These are phyloP conservation scores for Tulasnella sp. DNA, from an alignment of 768 basidiomycete genomes.

Conservation along the genomic window DNA sequence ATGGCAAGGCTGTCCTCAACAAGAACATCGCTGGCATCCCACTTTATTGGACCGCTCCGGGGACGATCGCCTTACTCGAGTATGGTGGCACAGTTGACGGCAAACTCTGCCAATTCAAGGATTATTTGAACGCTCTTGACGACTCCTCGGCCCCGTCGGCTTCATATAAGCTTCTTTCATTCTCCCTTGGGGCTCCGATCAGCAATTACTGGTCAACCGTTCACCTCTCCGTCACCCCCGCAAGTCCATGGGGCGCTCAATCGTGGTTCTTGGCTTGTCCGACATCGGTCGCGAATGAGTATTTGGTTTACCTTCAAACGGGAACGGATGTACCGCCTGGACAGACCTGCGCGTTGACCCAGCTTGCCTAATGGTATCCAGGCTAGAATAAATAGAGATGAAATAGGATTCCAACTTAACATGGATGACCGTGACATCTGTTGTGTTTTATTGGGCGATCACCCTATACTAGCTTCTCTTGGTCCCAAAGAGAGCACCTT, in stretches of 20 bases:
- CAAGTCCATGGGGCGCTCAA: not conserved
- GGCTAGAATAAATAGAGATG: not conserved
- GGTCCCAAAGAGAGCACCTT: no score
- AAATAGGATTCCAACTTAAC: not conserved
- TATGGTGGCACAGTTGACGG: not conserved
- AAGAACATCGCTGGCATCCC: not conserved
- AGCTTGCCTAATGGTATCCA: not conserved
- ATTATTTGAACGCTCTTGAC: constrained; percentile 8
- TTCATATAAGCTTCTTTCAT: not conserved
- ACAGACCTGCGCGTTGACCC: not conserved
- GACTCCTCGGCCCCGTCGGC: not conserved
- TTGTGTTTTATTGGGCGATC: no score
- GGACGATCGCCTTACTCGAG: not conserved
- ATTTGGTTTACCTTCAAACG: not conserved
- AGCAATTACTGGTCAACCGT: not conserved
- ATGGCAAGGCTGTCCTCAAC: constrained; percentile 55
- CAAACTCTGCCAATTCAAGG: not conserved
- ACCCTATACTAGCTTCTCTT: no score
- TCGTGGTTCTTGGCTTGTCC: not conserved
- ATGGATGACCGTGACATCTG: no score
- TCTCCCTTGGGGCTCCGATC: not conserved
- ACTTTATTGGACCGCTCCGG: not conserved
- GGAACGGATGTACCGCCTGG: not conserved
- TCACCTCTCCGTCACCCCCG: not conserved
- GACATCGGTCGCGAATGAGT: not conserved